Evolutionary conservation across 495 filamentous ascomycete genomes (phyloP).

Genomic region (Penicillium subrubescens): DNA sequence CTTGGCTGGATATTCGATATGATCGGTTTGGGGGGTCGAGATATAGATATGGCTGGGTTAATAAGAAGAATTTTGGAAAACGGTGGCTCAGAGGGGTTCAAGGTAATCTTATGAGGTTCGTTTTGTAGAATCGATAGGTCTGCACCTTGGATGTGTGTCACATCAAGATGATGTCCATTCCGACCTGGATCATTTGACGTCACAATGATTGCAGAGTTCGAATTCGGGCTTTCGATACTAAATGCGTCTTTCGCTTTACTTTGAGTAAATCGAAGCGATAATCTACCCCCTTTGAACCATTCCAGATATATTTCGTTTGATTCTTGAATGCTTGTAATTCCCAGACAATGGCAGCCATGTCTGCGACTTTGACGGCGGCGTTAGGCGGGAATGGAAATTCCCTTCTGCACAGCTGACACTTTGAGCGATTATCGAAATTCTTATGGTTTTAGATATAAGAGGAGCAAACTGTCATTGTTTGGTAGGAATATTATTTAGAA

Average conservation of each 20-base stretch:
- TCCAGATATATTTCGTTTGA: neutral
- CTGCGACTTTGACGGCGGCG: neutral
- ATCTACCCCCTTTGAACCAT: neutral
- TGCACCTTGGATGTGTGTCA: neutral
- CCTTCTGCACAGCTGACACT: no score
- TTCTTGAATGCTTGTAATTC: neutral
- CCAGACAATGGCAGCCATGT: neutral
- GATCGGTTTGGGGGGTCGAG: neutral
- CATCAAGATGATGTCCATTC: neutral
- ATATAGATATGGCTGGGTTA: neutral
- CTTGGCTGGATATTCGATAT: neutral
- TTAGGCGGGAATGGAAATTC: no score
- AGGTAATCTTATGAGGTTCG: neutral
- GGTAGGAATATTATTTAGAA: no score
- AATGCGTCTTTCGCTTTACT: no score
- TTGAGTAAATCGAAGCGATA: neutral
- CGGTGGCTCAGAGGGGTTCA: neutral
- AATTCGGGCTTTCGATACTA: neutral
- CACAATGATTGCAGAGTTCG: constrained; percentile 14
- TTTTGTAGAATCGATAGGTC: neutral
- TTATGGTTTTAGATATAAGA: neutral
- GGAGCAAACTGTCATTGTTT: no score
- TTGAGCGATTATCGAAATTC: no score
- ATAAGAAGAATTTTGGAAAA: neutral
- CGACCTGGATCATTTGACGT: constrained; percentile 7